These are phyloP conservation scores for Phytophthora niederhauseri DNA, from an alignment of 352 stramenopile genomes.

Conservation along the genomic window DNA sequence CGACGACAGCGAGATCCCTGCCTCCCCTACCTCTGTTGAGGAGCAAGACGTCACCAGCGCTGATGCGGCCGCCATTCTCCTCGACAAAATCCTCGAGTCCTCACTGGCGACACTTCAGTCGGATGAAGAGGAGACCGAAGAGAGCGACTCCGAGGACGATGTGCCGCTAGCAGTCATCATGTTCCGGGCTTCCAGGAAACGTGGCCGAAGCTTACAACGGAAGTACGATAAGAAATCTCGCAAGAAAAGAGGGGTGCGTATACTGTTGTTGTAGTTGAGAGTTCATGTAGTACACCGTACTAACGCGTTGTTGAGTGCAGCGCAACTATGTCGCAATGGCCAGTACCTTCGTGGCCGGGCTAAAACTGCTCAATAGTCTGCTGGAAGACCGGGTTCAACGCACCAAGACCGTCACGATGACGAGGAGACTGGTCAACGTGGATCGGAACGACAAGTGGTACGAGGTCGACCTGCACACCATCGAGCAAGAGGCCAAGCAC, in stretches of 20 bases:
- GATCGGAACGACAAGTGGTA: conserved; percentile 8
- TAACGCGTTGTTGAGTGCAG: not conserved
- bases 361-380: conserved; percentile 28
- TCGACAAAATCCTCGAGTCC: not conserved
- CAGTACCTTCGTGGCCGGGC: conserved; percentile 18
- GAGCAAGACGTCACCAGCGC: not conserved
- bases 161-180: not conserved
- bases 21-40: not conserved
- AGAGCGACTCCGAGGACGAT: not conserved
- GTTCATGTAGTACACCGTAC: not conserved
- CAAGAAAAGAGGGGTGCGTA: conserved; percentile 14
- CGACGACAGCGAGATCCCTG: not conserved
- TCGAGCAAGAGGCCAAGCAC: conserved; percentile 9
- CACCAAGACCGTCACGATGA: conserved; percentile 13
- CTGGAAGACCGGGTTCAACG: conserved; percentile 24
- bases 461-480: conserved; percentile 5
- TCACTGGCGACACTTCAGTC: not conserved
- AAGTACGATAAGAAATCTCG: conserved; percentile 7
- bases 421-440: conserved; percentile 16
- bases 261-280: too few species aligned
- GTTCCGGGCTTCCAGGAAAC: not conserved
- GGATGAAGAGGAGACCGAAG: not conserved
- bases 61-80: not conserved
- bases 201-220: not conserved
- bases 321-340: not conserved